Evolutionary conservation across 163 green algal species (phyloP).

Genomic region (Scenedesmus sp.): DNA sequence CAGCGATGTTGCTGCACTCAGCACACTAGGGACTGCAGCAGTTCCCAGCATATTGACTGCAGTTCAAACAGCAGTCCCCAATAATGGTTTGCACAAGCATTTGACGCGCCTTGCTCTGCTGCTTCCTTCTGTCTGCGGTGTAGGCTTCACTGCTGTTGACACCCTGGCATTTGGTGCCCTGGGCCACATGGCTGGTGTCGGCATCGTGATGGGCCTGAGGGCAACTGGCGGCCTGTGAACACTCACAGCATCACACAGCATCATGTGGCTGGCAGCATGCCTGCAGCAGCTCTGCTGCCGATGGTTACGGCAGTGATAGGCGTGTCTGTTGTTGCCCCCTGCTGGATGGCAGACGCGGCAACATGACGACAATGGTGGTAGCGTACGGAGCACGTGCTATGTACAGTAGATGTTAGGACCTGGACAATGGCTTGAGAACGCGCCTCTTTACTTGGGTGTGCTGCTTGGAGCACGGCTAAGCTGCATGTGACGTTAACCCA

Average conservation of each 20-base stretch:
- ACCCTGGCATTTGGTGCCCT: constrained; percentile 88
- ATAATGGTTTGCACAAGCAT: neutral
- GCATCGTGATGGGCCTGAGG: constrained; percentile 89
- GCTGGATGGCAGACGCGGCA: neutral
- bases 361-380: neutral
- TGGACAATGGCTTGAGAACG: neutral
- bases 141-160: constrained; percentile 94
- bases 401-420: neutral
- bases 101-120: neutral
- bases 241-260: neutral
- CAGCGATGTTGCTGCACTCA: too few species aligned
- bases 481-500: neutral
- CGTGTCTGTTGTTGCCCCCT: neutral
- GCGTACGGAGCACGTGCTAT: neutral
- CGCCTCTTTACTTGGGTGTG: neutral
- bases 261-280: neutral
- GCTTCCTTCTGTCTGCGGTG: neutral
- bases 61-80: neutral
- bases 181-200: constrained; percentile 87
- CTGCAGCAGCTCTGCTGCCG: constrained; percentile 10
- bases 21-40: too few species aligned
- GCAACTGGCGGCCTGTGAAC: constrained; percentile 64
- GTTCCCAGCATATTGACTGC: too few species aligned
- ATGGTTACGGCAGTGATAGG: neutral
- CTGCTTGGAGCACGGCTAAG: neutral